phyloP scores from a whole-genome alignment of 208 protist species.

The Naegleria lovaniensis region DNA sequence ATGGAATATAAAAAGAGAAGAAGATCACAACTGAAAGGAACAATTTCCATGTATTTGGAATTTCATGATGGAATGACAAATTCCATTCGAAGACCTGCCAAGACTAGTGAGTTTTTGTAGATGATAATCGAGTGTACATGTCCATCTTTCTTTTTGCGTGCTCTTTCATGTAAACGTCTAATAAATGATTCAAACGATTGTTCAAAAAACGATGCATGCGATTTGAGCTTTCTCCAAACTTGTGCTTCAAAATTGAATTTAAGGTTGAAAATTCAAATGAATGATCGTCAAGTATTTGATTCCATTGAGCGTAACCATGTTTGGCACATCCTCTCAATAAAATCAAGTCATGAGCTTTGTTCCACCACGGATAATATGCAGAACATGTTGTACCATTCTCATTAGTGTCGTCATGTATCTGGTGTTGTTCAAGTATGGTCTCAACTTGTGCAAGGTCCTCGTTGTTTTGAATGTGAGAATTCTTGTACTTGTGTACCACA shows the following conservation, averaged over 20 bases:
- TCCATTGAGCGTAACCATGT: neutral
- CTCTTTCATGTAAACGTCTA: too few species aligned
- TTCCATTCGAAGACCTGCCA: neutral
- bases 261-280: neutral
- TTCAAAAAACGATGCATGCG: too few species aligned
- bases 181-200: too few species aligned
- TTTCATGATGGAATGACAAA: constrained; percentile 10
- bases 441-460: neutral
- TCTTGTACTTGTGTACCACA: neutral
- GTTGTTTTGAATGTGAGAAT: neutral
- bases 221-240: too few species aligned
- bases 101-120: constrained; percentile 15
- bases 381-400: neutral
- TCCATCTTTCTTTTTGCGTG: too few species aligned
- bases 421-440: neutral
- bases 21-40: too few species aligned
- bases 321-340: neutral
- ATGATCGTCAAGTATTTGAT: neutral
- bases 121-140: too few species aligned
- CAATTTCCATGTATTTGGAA: neutral
- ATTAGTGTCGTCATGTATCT: neutral
- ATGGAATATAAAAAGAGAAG: neutral
- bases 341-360: neutral
- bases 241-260: neutral
- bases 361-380: neutral